Base-by-base conservation (phyloP, 345 rosid genomes). In the Salix dunnii region DNA sequence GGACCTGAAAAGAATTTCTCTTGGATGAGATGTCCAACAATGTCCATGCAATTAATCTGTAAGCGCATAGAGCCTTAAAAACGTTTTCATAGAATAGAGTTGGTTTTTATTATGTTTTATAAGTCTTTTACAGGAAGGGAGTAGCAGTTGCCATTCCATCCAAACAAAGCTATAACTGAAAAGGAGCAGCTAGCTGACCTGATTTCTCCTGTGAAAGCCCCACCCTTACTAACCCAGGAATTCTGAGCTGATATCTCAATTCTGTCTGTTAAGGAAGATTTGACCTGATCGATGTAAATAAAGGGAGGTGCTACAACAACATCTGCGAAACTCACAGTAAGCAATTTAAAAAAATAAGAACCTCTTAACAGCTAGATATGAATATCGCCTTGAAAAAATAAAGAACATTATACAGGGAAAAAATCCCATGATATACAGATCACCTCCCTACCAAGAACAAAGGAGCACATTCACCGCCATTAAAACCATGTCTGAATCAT, bases 201-300 rank as follows among this genome's bases (percentile, higher is more conserved):
- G 89, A 96, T 96, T 90, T 96, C 99, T 79, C 99, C 99, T 0
- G 99, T 96, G 85, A 96, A 96, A 74, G 99, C 99, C 62, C 99
- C 99, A 53, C 99, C 99, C 86, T 96, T 96, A 5, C 95, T 84
- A 33, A 94, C 85, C 99, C 99, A 96, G 77, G 97, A 92, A 88
- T 96, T 96, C 77, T 96, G 99, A 82, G 91, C 91, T 68, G 99
- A 86, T 88, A 93, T 71, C 78, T 92, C 94, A 81, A 96, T 87
- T 69, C 93, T 87, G 79, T 88, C 90, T 0, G 88, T 87, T 78
- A 96, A 80, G 3, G 92, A 88, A 63, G 81, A 78, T 78, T 88
- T 92, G 82, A 96, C 97, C 77, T 85, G 90, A 83, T 96, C 94
- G 46, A 96, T 88, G 89, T 93, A 96, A 71, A 93, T 86, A 84